Base-by-base conservation (phyloP, 1,284 basidiomycete genomes). In the Mycena citricolor region DNA sequence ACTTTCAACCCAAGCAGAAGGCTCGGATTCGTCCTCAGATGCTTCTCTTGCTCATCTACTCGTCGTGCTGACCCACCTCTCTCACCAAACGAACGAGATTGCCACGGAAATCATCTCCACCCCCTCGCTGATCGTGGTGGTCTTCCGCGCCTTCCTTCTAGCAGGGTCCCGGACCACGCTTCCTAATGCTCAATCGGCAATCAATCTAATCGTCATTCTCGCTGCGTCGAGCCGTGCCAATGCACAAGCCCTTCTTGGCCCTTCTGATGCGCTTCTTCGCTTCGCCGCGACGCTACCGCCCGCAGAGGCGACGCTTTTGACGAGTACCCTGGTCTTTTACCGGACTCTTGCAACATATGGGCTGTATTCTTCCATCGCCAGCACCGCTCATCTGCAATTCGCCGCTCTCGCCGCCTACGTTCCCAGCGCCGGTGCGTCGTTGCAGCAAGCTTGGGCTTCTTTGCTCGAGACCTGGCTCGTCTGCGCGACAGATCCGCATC, bases 401-500 rank as follows among this genome's bases (percentile, higher is more conserved):
- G 52, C 65, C 17, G 61, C 63, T 4, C 59, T 87, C 1, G 63
- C 66, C 5, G 58, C 61, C 32, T 78, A 76, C 49, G 57, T 79
- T 3, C 51, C 67, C 5, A 72, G 70, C 52, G 54, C 50, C 3
- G 72, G 68, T 1, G 51, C 45, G 16, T 45, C 44, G 24, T 56
- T 83, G 13, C 62, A 66, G 25, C 54, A 61, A 20, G 68, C 74
- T 8, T 91, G 76, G 77, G 66, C 66, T 11, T 61, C 60, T 31
- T 62, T 90, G 4, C 56, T 91, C 2, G 76, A 79, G 42, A 67
- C 74, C 0, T 97, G 93, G 93, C 86, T 74, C 6, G 71, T 80
- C 1, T 94, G 91, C 54, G 90, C 93, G 0, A 76, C 81, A 16
- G 89, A 97, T 60, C 94, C 94, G 2, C 94, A 98, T 61, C 73